Evolutionary conservation across 108 stramenopile genomes (phyloP).

Genomic region (Schizochytrium sp.): DNA sequence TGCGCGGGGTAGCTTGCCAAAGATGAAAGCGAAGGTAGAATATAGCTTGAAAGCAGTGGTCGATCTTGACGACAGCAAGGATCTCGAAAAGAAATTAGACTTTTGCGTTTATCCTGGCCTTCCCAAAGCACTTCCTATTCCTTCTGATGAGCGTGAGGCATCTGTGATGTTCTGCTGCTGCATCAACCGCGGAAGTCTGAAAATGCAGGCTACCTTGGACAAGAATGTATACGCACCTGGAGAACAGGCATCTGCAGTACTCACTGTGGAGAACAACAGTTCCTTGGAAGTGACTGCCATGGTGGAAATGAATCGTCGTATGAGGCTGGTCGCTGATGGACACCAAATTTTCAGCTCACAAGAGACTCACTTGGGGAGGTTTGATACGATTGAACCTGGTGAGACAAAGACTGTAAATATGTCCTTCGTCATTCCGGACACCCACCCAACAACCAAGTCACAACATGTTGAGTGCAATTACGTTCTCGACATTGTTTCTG

Average conservation of each 20-base stretch:
- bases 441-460: conserved; percentile 41
- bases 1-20: background rate
- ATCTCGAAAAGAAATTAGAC: conserved; percentile 33
- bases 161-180: conserved; percentile 53
- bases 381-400: conserved; percentile 11
- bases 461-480: conserved; percentile 35
- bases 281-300: conserved; percentile 49
- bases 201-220: conserved; percentile 25
- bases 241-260: conserved; percentile 29
- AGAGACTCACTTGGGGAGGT: conserved; percentile 3
- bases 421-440: conserved; percentile 28
- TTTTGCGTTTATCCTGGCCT: conserved; percentile 21
- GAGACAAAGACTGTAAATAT: conserved; percentile 58
- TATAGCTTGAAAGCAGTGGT: conserved; percentile 49
- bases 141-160: conserved; percentile 30
- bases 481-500: conserved; percentile 57
- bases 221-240: conserved; percentile 44
- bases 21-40: conserved; percentile 55
- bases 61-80: conserved; percentile 43
- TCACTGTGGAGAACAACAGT: conserved; percentile 19
- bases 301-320: conserved; percentile 25
- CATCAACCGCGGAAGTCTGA: conserved; percentile 54
- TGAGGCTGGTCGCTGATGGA: background rate
- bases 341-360: background rate
- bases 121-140: background rate